Evolutionary conservation across 2,329 filamentous ascomycete species (phyloP), one percentile per base, ranked within the genome.

Genomic region (Trichoderma atrobrunneum): DNA sequence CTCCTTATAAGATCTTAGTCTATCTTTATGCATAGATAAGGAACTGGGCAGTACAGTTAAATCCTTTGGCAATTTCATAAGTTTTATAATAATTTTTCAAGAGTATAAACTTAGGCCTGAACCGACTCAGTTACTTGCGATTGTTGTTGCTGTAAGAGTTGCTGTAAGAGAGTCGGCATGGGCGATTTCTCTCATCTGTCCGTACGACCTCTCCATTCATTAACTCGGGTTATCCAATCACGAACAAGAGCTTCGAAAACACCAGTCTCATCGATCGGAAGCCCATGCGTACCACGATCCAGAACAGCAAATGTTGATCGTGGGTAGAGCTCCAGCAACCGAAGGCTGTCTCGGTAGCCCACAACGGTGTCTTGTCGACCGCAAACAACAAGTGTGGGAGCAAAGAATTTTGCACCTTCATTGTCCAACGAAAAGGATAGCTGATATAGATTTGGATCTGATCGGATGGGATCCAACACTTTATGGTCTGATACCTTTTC

Each of bases 181-280:
- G 36, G 36, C 16, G 7, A 8, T 18, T 39, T 1, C 1, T 39
- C 16, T 39, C 36, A 62, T 51, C 12, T 18, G 4, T 54, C 36
- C 11, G 57, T 63, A 59, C 57, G 67, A 39, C 12, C 54, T 68
- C 71, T 54, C 72, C 72, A 74, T 60, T 74, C 72, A 14, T 67
- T 14, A 7, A 74, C 56, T 26, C 72, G 71, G 21, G 18, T 51
- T 21, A 72, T 63, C 72, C 72, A 74, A 60, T 74, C 72, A 7
- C 43, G 36, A n/a, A 74, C 71, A n/a, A 74, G 71, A 14, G 71
- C 71, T 51, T 66, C 60, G 16, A 74, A 74, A 32, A 74, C n/a
- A 21, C 54, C 61, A 18, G 56, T 64, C 71, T 74, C 72, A 60
- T 74, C 72, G 7, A 74, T 43, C 14, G 72, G 72, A 48, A 74